Conservation (phyloP, 352 stramenopile genomes). For the Thraustochytrium sp. region DNA sequence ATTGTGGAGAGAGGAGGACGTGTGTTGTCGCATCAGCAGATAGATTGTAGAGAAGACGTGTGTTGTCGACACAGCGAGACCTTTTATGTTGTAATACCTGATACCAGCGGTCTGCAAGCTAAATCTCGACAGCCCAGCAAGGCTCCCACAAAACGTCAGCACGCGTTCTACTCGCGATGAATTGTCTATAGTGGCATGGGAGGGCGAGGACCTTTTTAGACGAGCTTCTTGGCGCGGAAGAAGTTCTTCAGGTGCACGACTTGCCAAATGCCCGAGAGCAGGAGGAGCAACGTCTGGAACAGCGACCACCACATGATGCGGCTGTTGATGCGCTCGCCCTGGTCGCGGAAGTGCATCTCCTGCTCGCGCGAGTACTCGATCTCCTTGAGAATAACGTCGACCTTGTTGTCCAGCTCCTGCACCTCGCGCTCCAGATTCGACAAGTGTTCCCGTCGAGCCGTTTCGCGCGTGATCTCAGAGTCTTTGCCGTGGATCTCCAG, state of each 20-base stretch:
- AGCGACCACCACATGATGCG: conserved; percentile 71
- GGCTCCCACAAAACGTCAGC: neutral
- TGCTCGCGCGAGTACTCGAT: conserved; percentile 71
- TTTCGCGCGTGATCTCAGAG: neutral
- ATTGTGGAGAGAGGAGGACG: too few relatives aligned
- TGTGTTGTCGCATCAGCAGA: too few relatives aligned
- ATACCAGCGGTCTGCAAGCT: too few relatives aligned
- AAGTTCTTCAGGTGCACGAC: conserved; percentile 68
- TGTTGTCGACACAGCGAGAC: too few relatives aligned
- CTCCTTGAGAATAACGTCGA: conserved; percentile 67
- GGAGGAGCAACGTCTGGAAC: conserved; percentile 65
- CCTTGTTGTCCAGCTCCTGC: conserved; percentile 68
- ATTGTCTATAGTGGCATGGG: neutral
- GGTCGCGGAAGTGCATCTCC: conserved; percentile 61
- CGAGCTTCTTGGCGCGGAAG: conserved; percentile 75
- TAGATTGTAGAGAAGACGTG: too few relatives aligned
- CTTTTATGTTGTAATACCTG: too few relatives aligned
- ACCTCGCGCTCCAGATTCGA: conserved; percentile 69
- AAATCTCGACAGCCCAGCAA: too few relatives aligned
- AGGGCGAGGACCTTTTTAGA: too few relatives aligned
- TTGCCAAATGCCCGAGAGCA: conserved; percentile 67
- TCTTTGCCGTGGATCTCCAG: conserved; percentile 40
- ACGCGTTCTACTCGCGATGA: neutral
- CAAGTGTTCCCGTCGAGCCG: conserved; percentile 65
- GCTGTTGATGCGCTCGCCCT: conserved; percentile 69